Conservation (phyloP, 306 rosid genomes). For the Castanea mollissima region DNA sequence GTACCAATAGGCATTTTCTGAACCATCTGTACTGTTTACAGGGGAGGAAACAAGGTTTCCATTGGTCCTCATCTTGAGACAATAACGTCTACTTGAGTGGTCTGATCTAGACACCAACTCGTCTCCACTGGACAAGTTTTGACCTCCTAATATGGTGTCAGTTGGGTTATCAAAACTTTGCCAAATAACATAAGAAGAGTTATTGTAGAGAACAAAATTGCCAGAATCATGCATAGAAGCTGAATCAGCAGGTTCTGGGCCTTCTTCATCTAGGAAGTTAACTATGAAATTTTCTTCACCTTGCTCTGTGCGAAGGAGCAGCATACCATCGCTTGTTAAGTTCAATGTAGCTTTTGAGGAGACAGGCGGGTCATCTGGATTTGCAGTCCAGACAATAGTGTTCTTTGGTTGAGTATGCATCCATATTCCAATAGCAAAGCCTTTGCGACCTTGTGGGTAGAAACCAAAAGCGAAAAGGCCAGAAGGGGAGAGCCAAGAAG, state of each 20-base stretch:
- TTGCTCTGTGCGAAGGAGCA: background rate
- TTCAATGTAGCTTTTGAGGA: background rate
- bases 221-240: conserved; percentile 15
- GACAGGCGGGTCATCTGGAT: background rate
- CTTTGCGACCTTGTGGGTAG: conserved; percentile 3
- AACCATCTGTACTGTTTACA: no score
- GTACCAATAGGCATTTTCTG: no score
- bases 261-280: background rate
- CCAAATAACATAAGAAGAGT: background rate
- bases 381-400: conserved; percentile 21
- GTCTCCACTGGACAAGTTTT: background rate
- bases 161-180: conserved; percentile 10
- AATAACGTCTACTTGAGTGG: no score
- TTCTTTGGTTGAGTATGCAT: background rate
- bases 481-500: conserved; percentile 21
- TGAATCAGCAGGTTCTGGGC: background rate
- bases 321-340: background rate
- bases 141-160: conserved; percentile 27
- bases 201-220: background rate
- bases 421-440: conserved; percentile 13
- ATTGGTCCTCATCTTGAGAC: no score
- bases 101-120: no score
- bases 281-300: background rate
- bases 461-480: conserved; percentile 17
- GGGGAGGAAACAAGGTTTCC: no score